Evolutionary conservation across 2,329 filamentous ascomycete species (phyloP).

Genomic region (Tolypocladium ovalisporum): DNA sequence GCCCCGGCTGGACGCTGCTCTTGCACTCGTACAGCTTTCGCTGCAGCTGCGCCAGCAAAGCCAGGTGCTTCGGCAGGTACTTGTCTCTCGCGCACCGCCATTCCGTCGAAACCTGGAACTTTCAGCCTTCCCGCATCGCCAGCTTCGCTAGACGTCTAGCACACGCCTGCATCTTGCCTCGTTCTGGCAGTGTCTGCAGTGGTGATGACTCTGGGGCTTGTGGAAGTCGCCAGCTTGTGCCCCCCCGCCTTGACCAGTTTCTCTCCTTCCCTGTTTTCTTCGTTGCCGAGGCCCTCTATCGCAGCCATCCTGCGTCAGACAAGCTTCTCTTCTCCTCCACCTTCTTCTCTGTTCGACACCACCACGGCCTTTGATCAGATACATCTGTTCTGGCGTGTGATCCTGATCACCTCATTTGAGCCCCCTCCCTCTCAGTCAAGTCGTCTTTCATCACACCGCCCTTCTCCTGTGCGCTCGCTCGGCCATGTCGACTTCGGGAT

Average conservation of each 20-base stretch:
- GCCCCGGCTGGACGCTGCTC: not conserved
- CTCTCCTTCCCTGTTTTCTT: constrained; percentile 1
- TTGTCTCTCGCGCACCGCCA: not conserved
- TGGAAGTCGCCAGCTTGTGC: constrained; percentile 16
- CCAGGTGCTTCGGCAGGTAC: not conserved
- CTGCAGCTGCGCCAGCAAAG: not conserved
- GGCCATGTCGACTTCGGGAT: constrained; percentile 19
- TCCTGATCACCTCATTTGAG: constrained; percentile 15
- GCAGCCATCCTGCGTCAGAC: constrained; percentile 4
- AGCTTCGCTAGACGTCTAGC: constrained; percentile 5
- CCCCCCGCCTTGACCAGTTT: constrained; percentile 4
- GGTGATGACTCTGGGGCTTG: constrained; percentile 4
- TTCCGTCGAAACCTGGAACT: not conserved
- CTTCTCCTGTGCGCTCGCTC: not conserved
- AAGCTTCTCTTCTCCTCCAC: constrained; percentile 2
- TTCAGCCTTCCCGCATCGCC: not conserved
- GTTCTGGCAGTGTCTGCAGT: constrained; percentile 10
- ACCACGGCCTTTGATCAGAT: constrained; percentile 17
- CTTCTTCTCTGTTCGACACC: constrained; percentile 9
- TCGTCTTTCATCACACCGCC: not conserved
- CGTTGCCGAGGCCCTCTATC: not conserved
- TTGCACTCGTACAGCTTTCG: not conserved
- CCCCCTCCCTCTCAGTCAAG: not conserved
- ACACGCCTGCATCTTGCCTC: constrained; percentile 13
- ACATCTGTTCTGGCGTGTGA: constrained; percentile 15